Evolutionary conservation across 2,329 filamentous ascomycete genomes (phyloP), one percentile per base, ranked within the genome.

Genomic region (Aphanoascus verrucosus): DNA sequence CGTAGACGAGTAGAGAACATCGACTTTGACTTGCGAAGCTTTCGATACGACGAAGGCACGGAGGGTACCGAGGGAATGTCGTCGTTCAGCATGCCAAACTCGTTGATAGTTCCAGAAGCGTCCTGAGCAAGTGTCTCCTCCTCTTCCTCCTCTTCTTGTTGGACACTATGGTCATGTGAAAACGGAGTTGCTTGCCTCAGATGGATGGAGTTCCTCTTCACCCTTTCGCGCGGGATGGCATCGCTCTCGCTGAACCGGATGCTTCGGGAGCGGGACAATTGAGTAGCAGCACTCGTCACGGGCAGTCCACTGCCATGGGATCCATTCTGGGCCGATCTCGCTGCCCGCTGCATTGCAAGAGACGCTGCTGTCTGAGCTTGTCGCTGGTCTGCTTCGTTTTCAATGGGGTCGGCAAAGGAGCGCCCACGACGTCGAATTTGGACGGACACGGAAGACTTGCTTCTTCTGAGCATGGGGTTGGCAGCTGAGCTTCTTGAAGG

Each of bases 11-110:
- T 67, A 5, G 67, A 67, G 52, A 74, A 73, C 71, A 75, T 72
- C n/a, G 74, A 76, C 55, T 68, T 72, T 6, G 73, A 66, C 57
- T 72, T 75, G 32, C 71, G 70, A 31, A 76, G 64, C 49, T 66
- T 70, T 20, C 72, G 68, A 56, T 73, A 75, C 1, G 73, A 75
- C 3, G 73, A 76, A 23, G 73, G 72, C 43, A 66, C 57, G 15
- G 70, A 70, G 32, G 67, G 63, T 43, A 69, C 64, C 5, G 41
- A 37, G 1, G 40, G 45, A 6, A 64, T 62, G 19, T 65, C 63
- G 57, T 69, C 69, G 23, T 37, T n/a, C 4, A 54, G 52, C 46
- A 54, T 50, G 28, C 52, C 52, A 49, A 54, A 54, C 32, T 51
- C 47, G 9, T 34, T 28, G 19, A 52, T 28, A 3, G 23, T n/a